A percentile compares a stretch with the other conserved stretches of the same genome.
Conservation (phyloP, 2,329 filamentous ascomycete genomes). For the Aspergillus uvarum region DNA sequence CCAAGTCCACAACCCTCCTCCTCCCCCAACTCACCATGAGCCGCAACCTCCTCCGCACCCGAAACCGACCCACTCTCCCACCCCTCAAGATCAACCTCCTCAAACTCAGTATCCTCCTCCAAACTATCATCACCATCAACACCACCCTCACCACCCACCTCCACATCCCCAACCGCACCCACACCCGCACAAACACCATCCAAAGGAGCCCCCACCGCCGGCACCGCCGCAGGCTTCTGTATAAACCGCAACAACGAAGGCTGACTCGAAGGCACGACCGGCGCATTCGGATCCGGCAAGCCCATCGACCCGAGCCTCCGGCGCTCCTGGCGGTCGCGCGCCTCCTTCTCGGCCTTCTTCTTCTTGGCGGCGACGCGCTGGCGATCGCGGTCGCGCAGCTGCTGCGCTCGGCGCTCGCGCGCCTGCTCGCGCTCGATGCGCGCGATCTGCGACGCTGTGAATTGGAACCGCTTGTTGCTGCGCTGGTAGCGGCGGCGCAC, state of each 20-base stretch:
- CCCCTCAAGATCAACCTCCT: neutral
- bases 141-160: conserved; percentile 10
- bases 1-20: neutral
- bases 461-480: conserved; percentile 38
- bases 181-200: neutral
- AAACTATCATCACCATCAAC: conserved; percentile 1
- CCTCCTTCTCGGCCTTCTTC: conserved; percentile 36
- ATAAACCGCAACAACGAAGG: conserved; percentile 36
- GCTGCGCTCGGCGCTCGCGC: conserved; percentile 41
- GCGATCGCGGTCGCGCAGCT: conserved; percentile 37
- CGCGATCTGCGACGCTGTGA: conserved; percentile 36
- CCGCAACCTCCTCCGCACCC: neutral
- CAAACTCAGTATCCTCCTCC: conserved; percentile 6
- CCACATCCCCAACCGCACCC: conserved; percentile 2
- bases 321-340: conserved; percentile 35
- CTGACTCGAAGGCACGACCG: conserved; percentile 36
- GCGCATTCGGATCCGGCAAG: conserved; percentile 31
- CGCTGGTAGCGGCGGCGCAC: conserved; percentile 41
- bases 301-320: conserved; percentile 32
- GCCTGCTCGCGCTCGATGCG: conserved; percentile 45
- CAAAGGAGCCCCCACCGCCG: neutral
- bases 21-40: neutral
- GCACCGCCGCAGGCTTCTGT: conserved; percentile 11
- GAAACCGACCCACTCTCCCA: neutral
- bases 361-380: conserved; percentile 36